Evolutionary conservation across 2,329 filamentous ascomycete genomes (phyloP), one percentile per base, ranked within the genome.

Genomic region (Reticulascus tulasneorum): DNA sequence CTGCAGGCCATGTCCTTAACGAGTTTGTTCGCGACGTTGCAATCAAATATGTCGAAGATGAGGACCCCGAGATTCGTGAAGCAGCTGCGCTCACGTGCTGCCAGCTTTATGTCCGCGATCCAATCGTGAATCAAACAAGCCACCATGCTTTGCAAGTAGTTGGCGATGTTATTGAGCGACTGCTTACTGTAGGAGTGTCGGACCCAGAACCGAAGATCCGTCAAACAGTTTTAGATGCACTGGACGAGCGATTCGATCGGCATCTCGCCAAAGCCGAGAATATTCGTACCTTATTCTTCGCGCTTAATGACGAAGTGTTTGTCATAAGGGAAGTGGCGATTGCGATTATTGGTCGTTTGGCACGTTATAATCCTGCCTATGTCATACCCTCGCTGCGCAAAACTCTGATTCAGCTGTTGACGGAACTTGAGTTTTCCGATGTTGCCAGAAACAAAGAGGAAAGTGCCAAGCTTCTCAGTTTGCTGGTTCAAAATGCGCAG

Each of bases 21-120:
- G 94, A 99, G 58, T 99, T 99, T 50, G 93, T 98, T 19, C 86
- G 93, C 17, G 93, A 99, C 56, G 93, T 98, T 32, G 93, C 94
- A 5, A 94, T 98, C 55, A 93, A 91, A 58, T 99, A 96, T 51
- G 91, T 98, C 26, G 91, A 98, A 50, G 93, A 94, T 46, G 91
- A 97, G 49, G 94, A 95, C 51, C 76, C 88, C 0, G 86, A 94
- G 47, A 96, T 95, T 33, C 81, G 93, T 41, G 91, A 95, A 61
- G 93, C 93, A 12, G 91, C 93, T 3, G 90, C 93, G 12, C 71
- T 99, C 43, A 99, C 94, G 6, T 97, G 93, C 63, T 99, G 94
- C 55, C 94, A 99, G 59, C 77, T 99, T 29, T 97, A 97, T 54
- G 86, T 97, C 29, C 83, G 88, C 50, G 94, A 99, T 56, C 93